phyloP scores from a whole-genome alignment of 495 filamentous ascomycete species.

The Pyrenopolyporus hunteri region DNA sequence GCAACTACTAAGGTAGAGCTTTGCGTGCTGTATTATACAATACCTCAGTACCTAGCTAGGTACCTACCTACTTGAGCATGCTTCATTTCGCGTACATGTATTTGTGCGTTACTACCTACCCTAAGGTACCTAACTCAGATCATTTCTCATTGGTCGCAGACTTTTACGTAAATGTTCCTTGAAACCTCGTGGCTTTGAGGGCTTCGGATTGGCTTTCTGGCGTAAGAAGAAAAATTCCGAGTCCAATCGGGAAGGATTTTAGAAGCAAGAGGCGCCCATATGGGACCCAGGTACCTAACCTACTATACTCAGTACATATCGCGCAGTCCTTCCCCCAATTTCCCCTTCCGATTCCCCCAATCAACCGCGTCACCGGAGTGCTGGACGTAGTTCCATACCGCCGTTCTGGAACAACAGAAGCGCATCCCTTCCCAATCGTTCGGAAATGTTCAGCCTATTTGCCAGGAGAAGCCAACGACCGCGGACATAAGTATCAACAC shows the following conservation, averaged over 20 bases:
- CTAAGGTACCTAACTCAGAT: neutral
- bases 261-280: conserved; percentile 13
- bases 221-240: conserved; percentile 30
- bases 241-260: conserved; percentile 39
- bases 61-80: no score
- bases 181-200: conserved; percentile 32
- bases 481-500: neutral
- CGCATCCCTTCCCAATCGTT: conserved; percentile 29
- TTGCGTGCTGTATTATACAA: no score
- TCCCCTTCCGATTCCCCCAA: no score
- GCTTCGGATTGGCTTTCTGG: conserved; percentile 20
- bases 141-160: conserved; percentile 6
- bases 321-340: no score
- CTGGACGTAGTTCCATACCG: conserved; percentile 22
- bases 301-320: no score
- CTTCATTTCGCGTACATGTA: neutral
- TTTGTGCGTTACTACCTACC: no score
- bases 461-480: conserved; percentile 3
- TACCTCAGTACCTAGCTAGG: no score
- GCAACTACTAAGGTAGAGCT: no score
- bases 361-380: conserved; percentile 30
- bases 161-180: conserved; percentile 32
- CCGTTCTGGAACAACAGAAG: conserved; percentile 29
- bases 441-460: conserved; percentile 19
- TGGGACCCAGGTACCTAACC: conserved; percentile 22